Conservation (phyloP, 495 filamentous ascomycete species). For the Lasiosphaeria hispida region DNA sequence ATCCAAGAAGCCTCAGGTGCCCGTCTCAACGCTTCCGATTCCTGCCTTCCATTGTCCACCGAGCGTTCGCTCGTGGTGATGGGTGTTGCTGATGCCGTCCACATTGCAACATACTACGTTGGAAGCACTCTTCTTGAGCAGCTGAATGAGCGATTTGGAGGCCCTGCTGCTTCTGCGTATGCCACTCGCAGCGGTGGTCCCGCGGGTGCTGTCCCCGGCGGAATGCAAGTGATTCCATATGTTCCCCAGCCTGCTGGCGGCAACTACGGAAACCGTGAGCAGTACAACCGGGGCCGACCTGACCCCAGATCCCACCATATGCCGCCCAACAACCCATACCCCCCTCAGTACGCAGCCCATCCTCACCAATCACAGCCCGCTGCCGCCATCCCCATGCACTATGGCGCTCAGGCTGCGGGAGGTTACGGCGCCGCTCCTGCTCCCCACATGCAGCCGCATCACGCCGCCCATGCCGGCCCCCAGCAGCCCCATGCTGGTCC, state of each 20-base stretch:
- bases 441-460: conserved; percentile 74
- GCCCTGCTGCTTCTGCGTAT: conserved; percentile 93
- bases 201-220: conserved; percentile 87
- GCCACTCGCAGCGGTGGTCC: conserved; percentile 92
- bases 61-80: conserved; percentile 95
- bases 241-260: conserved; percentile 88
- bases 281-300: conserved; percentile 63
- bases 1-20: conserved; percentile 98
- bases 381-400: conserved; percentile 69
- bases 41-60: conserved; percentile 87
- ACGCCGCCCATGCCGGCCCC: conserved; percentile 46
- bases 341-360: conserved; percentile 59
- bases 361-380: conserved; percentile 59
- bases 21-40: conserved; percentile 92
- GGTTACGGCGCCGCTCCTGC: conserved; percentile 71
- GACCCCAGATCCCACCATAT: conserved; percentile 62
- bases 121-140: conserved; percentile 94
- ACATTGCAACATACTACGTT: conserved; percentile 98
- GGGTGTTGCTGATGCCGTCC: conserved; percentile 88
- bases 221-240: conserved; percentile 97
- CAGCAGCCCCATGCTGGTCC: conserved; percentile 42
- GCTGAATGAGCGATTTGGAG: conserved; percentile 91
- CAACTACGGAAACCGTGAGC: conserved; percentile 87
- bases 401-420: conserved; percentile 49
- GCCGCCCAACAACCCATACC: conserved; percentile 39